Conservation (phyloP, 768 basidiomycete genomes). For the Leccinum truebloodii region DNA sequence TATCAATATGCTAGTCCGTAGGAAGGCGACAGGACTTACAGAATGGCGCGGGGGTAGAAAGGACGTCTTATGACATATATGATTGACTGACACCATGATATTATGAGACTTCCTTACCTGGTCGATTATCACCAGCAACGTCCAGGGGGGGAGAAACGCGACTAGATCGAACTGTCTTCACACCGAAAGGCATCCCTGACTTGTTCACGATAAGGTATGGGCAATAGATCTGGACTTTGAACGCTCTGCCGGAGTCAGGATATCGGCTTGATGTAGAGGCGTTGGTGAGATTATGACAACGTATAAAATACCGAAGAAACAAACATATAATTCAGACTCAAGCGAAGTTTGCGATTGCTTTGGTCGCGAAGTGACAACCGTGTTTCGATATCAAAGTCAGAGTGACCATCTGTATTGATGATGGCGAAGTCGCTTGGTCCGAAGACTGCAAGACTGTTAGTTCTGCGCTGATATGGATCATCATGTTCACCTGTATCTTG, state of each 20-base stretch:
- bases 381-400: conserved; percentile 84
- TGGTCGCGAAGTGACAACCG: conserved; percentile 72
- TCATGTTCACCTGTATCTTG: conserved; percentile 79
- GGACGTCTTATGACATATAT: conserved; percentile 38
- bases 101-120: conserved; percentile 42
- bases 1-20: conserved; percentile 8
- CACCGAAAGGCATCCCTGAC: conserved; percentile 78
- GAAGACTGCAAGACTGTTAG: conserved; percentile 55
- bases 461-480: neutral
- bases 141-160: conserved; percentile 61
- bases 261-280: conserved; percentile 51
- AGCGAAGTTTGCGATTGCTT: conserved; percentile 71
- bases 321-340: conserved; percentile 89
- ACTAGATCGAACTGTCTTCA: conserved; percentile 63
- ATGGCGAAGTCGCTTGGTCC: conserved; percentile 96
- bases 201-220: conserved; percentile 94
- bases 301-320: conserved; percentile 29
- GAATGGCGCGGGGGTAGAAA: conserved; percentile 68
- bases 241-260: conserved; percentile 90
- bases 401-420: conserved; percentile 90
- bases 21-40: conserved; percentile 49
- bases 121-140: conserved; percentile 77
- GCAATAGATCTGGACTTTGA: conserved; percentile 92
- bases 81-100: conserved; percentile 19
- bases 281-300: conserved; percentile 10